Conservation (phyloP, 1,139 yeast species). For the Nadsonia starkeyi-henricii region DNA sequence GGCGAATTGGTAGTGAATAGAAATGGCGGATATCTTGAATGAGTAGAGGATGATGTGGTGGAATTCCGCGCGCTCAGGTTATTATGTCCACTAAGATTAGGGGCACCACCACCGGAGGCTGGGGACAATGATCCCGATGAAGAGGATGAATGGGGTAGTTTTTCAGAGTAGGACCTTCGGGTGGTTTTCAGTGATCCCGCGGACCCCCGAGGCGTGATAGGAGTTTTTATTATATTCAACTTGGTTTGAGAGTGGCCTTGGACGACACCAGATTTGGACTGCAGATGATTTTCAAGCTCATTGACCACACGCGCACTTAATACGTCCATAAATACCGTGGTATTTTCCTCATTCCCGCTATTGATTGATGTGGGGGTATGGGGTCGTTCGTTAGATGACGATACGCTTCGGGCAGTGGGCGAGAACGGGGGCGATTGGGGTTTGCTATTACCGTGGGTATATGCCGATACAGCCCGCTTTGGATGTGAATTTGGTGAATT, state of each 20-base stretch:
- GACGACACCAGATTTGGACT: conserved; percentile 7
- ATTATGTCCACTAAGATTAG: no score
- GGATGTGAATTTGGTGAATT: neutral
- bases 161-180: no score
- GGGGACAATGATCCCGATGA: no score
- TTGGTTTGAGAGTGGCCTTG: no score
- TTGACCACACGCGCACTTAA: conserved; percentile 69
- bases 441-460: conserved; percentile 10
- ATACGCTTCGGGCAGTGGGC: neutral
- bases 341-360: neutral
- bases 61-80: no score
- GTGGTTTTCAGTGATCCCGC: no score
- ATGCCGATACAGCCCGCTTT: conserved; percentile 6
- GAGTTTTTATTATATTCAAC: no score
- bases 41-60: neutral
- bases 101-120: no score
- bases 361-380: neutral
- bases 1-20: conserved; percentile 5
- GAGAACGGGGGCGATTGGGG: no score
- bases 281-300: conserved; percentile 37
- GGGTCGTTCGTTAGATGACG: no score
- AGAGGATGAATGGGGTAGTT: no score
- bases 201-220: no score
- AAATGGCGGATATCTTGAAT: neutral
- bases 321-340: conserved; percentile 39